Evolutionary conservation across 2,329 filamentous ascomycete genomes (phyloP), one percentile per base, ranked within the genome.

Genomic region (Botrytis pseudocinerea): DNA sequence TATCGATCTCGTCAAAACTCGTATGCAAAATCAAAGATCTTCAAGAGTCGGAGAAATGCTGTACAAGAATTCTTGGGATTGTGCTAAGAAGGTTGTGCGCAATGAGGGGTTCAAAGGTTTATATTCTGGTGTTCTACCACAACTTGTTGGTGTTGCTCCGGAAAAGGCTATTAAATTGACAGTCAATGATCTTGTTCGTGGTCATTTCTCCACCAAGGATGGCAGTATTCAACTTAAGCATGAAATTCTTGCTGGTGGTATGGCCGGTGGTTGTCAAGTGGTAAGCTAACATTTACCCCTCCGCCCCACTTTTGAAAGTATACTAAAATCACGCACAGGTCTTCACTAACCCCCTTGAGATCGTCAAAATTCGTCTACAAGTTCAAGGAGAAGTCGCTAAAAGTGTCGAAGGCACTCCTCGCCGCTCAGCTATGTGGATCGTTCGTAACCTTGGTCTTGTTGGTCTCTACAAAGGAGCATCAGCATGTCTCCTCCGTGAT

Each of bases 161-260:
- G 96, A 99, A 83, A 99, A 99, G 87, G 96, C 96, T 78, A 99
- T 99, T 85, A 99, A 99, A 86, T 89, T 99, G 76, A 99, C 96
- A 0, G 95, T 99, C 80, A 99, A 99, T 83, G 96, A 99, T 81
- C 84, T 99, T 71, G 94, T 97, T 35, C 91, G 96, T 80, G 87
- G 88, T 14, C 87, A 88, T 77, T 91, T 95, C 80, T 92, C 91
- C 5, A 91, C 94, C 79, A 89, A 90, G 80, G 88, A 93, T 60
- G 92, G 92, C 68, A 85, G 89, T 74, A 97, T 99, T 80, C 87
- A 86, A 80, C 83, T 89, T 78, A 84, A 85, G 44, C 85, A 90
- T 75, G 96, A 99, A 84, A 85, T 98, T 74, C 76, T 99, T 63
- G 93, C 96, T 74, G 96, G 96, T 90, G 96, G 92, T 83, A 86